phyloP scores from a whole-genome alignment of 2,329 filamentous ascomycete species.

The Aspergillus viridinutans region DNA sequence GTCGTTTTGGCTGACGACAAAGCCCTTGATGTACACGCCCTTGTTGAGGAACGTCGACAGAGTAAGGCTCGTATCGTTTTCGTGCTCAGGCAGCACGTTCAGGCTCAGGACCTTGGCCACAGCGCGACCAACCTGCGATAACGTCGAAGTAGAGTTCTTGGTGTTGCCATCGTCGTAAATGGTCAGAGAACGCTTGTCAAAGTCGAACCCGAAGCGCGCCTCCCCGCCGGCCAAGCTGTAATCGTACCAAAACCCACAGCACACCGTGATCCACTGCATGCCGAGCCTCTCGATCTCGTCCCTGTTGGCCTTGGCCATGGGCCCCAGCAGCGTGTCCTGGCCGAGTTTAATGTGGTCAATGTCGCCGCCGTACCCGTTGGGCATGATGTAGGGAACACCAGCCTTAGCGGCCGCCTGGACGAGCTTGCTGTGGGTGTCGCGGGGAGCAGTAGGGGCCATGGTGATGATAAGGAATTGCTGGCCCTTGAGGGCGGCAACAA shows the following conservation, averaged over 20 bases:
- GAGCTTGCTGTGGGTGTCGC: constrained; percentile 47
- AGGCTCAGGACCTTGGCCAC: constrained; percentile 51
- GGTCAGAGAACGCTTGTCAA: constrained; percentile 40
- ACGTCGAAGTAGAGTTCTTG: constrained; percentile 56
- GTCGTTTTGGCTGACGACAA: constrained; percentile 58
- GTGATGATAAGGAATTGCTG: constrained; percentile 59
- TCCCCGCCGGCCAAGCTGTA: constrained; percentile 42
- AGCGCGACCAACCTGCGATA: constrained; percentile 52
- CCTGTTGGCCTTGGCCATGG: constrained; percentile 18
- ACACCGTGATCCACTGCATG: constrained; percentile 44
- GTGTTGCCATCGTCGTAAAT: constrained; percentile 56
- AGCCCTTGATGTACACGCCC: constrained; percentile 52
- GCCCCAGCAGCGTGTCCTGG: constrained; percentile 36
- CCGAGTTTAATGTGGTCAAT: constrained; percentile 25
- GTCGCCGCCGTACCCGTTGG: constrained; percentile 44
- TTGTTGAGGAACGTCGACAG: constrained; percentile 48
- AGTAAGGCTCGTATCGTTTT: constrained; percentile 32
- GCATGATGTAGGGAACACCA: constrained; percentile 53
- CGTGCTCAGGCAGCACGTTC: constrained; percentile 37
- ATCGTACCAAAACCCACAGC: constrained; percentile 53
- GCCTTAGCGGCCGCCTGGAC: constrained; percentile 54
- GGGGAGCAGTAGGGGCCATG: constrained; percentile 42
- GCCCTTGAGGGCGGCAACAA: constrained; percentile 49
- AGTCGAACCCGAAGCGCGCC: constrained; percentile 48
- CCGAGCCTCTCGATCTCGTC: constrained; percentile 40